A percentile compares a stretch with the other conserved stretches of the same genome.
phyloP scores from a whole-genome alignment of 352 stramenopile species.

The Phytophthora ohioensis region DNA sequence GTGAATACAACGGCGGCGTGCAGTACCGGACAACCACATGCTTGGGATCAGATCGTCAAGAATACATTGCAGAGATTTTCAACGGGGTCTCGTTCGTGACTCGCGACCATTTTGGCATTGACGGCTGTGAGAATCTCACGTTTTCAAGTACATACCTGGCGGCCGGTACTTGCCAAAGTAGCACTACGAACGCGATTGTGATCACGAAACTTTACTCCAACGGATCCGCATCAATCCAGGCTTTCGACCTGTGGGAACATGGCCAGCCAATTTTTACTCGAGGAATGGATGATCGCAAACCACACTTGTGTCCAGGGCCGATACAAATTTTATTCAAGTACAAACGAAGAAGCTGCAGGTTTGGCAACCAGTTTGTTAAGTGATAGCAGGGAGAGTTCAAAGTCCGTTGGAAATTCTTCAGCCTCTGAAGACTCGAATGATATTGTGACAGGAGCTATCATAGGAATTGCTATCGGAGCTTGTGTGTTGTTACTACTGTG shows the following conservation, averaged over 20 bases:
- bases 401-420: background rate
- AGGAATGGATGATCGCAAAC: constrained; percentile 14
- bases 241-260: constrained; percentile 13
- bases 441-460: constrained; percentile 10
- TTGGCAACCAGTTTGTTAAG: background rate
- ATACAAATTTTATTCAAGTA: constrained; percentile 26
- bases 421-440: background rate
- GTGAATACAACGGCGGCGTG: constrained; percentile 23
- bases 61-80: constrained; percentile 28
- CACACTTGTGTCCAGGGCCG: constrained; percentile 23
- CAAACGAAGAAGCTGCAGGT: constrained; percentile 10
- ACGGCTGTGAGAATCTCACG: constrained; percentile 10
- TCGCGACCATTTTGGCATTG: constrained; percentile 8
- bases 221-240: constrained; percentile 24
- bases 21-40: constrained; percentile 17
- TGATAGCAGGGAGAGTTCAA: background rate
- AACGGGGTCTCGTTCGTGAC: constrained; percentile 32
- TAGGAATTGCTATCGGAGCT: constrained; percentile 10
- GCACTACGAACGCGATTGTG: constrained; percentile 22
- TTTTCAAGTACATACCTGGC: constrained; percentile 28
- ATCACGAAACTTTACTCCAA: constrained; percentile 33
- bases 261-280: constrained; percentile 8
- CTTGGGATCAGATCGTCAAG: constrained; percentile 17
- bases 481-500: constrained; percentile 10
- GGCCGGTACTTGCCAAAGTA: constrained; percentile 30